phyloP scores from a whole-genome alignment of 106 monocot genomes.

The Dioscorea dumetorum region DNA sequence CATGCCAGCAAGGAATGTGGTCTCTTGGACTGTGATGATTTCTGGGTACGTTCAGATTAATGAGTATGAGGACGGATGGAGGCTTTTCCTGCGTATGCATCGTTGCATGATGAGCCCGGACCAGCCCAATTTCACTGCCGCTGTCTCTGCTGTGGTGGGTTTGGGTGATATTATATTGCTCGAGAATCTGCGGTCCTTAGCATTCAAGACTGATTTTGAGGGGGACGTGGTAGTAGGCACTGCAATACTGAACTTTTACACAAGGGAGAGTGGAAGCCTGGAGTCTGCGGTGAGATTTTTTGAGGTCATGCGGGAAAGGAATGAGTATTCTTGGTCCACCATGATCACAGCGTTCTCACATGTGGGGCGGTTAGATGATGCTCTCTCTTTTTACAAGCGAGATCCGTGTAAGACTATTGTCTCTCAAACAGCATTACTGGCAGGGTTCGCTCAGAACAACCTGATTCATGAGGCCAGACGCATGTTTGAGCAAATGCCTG shows the following conservation, averaged over 20 bases:
- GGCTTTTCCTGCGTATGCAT: constrained; percentile 24
- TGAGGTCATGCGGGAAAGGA: constrained; percentile 42
- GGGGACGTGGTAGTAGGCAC: constrained; percentile 64
- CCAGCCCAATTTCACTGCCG: constrained; percentile 37
- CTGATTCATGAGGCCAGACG: constrained; percentile 32
- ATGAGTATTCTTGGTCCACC: constrained; percentile 64
- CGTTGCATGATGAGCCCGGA: constrained; percentile 28
- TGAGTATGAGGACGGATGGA: constrained; percentile 35
- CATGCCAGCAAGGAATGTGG: constrained; percentile 40
- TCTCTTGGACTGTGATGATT: constrained; percentile 69
- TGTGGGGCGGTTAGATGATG: constrained; percentile 41
- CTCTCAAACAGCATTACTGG: constrained; percentile 39
- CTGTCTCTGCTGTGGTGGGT: constrained; percentile 32
- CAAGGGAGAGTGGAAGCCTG: constrained; percentile 16
- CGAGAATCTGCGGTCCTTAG: constrained; percentile 42
- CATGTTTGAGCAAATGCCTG: constrained; percentile 44
- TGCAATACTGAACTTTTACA: constrained; percentile 49
- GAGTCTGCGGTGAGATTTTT: constrained; percentile 47
- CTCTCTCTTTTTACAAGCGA: constrained; percentile 25
- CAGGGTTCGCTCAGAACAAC: constrained; percentile 42
- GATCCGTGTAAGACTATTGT: constrained; percentile 48
- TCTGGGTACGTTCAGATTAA: constrained; percentile 52
- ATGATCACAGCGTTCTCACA: constrained; percentile 46
- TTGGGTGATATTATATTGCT: constrained; percentile 26
- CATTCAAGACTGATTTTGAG: constrained; percentile 45